phyloP scores from a whole-genome alignment of 2,329 filamentous ascomycete species.

The Lachnellula subtilissima region DNA sequence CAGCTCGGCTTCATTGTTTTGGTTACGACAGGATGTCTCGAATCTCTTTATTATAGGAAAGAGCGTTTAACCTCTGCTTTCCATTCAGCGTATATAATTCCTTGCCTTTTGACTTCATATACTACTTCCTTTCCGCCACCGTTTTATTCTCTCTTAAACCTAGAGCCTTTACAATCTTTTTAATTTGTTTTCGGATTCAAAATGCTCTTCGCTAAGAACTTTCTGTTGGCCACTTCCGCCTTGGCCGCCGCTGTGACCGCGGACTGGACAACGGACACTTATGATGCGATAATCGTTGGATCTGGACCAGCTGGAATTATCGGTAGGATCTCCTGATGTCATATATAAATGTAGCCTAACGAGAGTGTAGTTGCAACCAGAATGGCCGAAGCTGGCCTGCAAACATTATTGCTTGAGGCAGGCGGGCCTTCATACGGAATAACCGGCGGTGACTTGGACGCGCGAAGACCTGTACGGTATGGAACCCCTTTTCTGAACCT shows the following conservation, averaged over 20 bases:
- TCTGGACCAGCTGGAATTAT: conserved; percentile 50
- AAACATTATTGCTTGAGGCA: conserved; percentile 47
- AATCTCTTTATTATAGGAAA: too few relatives aligned
- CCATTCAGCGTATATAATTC: too few relatives aligned
- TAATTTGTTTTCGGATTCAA: not conserved
- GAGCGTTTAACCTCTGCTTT: too few relatives aligned
- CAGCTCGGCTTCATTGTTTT: too few relatives aligned
- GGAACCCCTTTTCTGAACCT: conserved; percentile 39
- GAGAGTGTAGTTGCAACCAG: conserved; percentile 36
- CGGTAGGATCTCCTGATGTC: conserved; percentile 8
- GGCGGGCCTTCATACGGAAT: conserved; percentile 47
- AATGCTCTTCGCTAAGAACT: not conserved
- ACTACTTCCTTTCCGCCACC: too few relatives aligned
- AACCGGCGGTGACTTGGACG: conserved; percentile 40
- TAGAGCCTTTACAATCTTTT: too few relatives aligned
- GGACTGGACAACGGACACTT: conserved; percentile 28
- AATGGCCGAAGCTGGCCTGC: conserved; percentile 47
- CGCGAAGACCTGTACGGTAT: conserved; percentile 30
- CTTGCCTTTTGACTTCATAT: too few relatives aligned
- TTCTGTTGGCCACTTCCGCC: not conserved
- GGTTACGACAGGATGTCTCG: too few relatives aligned
- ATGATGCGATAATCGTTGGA: conserved; percentile 41
- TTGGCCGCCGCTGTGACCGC: not conserved
- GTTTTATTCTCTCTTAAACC: too few relatives aligned
- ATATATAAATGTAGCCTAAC: not conserved